Base-by-base conservation (phyloP, 345 rosid genomes). In the Aquilaria malaccensis region DNA sequence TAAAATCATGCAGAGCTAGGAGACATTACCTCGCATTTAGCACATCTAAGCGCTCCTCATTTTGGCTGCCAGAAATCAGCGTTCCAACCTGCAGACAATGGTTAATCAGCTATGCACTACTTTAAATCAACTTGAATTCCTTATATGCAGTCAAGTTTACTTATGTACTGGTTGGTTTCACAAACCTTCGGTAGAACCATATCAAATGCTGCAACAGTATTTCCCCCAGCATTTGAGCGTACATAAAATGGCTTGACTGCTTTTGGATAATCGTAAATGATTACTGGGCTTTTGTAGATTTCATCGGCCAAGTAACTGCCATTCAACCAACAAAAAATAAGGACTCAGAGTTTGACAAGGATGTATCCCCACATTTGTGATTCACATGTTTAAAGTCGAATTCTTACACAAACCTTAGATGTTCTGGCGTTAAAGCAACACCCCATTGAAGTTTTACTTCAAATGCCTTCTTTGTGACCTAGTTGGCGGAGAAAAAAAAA, bases 151-250 rank as follows among this genome's bases (percentile, higher is more conserved):
- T 37, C 7, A 37, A 37, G 43, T 37, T 37, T 9, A 37, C 5
- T 37, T 9, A 37, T 37, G 43, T 37, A 37, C 7, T 5, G 7
- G 43, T 37, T 37, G 43, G 43, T 37, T 37, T 37, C 43, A 37
- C 43, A 37, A 37, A 87, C 98, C 94, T 76, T 76, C 15, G 97
- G 96, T n/a, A 89, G 68, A 51, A 87, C 83, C 83, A 93, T 63
- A 57, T 93, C 98, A 62, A 93, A 93, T 64, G 98, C 89, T 57
- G 97, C 96, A 56, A 85, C 98, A 49, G 96, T 93, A 62, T 71
- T 65, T 55, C 80, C 81, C 68, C 89, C 98, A 50, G 76, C 82
- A 60, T 93, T 93, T 76, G 80, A 63, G 59, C 95, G 77, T 9
- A 64, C 74, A 62, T 83, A 77, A 67, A 93, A 89, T 10, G 92